Evolutionary conservation across 345 rosid species (phyloP).

Genomic region (Erodium maritimum): DNA sequence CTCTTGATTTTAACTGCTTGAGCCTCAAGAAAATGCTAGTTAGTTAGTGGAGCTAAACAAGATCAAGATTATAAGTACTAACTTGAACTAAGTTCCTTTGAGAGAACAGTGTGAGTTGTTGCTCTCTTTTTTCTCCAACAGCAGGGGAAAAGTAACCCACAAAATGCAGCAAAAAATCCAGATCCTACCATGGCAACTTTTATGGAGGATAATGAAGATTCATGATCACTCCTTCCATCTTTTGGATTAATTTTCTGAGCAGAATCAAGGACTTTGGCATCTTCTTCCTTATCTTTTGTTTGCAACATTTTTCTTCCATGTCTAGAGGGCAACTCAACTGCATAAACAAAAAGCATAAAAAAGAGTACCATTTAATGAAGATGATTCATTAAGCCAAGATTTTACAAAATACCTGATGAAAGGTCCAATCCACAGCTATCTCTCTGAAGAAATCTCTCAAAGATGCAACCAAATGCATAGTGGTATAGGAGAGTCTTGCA

Average conservation of each 20-base stretch:
- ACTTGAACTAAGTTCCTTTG: constrained; percentile 58
- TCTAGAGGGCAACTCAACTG: constrained; percentile 20
- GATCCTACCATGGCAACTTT: constrained; percentile 35
- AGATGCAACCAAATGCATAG: constrained; percentile 30
- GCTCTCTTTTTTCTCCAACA: constrained; percentile 48
- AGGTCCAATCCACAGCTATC: constrained; percentile 26
- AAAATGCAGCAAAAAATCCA: constrained; percentile 43
- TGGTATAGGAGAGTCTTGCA: constrained; percentile 46
- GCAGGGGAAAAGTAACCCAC: constrained; percentile 51
- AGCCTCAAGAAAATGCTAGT: neutral
- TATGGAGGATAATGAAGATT: constrained; percentile 11
- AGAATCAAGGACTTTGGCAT: constrained; percentile 3
- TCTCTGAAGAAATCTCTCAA: constrained; percentile 21
- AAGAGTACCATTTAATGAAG: constrained; percentile 3
- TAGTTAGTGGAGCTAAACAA: neutral
- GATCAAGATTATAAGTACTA: constrained; percentile 13
- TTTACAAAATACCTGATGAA: constrained; percentile 34
- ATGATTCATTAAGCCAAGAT: constrained; percentile 4
- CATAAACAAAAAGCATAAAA: constrained; percentile 13
- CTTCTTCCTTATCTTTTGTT: constrained; percentile 18
- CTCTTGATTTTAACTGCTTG: neutral
- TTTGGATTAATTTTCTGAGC: constrained; percentile 7
- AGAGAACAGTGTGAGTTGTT: constrained; percentile 37
- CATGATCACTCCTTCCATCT: constrained; percentile 6
- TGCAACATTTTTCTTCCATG: constrained; percentile 46